A percentile compares a stretch with the other conserved stretches of the same genome.
phyloP scores from a whole-genome alignment of 495 filamentous ascomycete species.

The Penicillium steckii region DNA sequence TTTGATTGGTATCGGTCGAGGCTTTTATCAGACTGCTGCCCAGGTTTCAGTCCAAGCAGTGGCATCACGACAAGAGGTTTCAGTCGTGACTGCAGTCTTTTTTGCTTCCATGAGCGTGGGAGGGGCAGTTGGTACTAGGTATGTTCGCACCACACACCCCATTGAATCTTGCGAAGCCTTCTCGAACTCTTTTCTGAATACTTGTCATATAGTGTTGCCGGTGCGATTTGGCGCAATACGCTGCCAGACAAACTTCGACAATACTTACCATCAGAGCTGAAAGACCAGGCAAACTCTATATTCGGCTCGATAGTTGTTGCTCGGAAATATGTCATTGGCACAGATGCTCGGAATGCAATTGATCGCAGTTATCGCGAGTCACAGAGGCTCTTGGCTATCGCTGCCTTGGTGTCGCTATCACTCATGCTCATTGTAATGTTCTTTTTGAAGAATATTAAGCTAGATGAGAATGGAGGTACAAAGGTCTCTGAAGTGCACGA shows the following conservation, averaged over 20 bases:
- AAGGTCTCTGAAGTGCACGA: background rate
- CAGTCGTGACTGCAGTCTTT: slow-evolving; percentile 24
- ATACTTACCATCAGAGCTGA: slow-evolving; percentile 19
- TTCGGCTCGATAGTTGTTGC: slow-evolving; percentile 22
- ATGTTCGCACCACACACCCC: too few species aligned
- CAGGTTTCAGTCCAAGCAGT: slow-evolving; percentile 26
- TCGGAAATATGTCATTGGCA: slow-evolving; percentile 16
- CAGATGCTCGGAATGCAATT: slow-evolving; percentile 16
- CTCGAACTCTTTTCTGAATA: background rate
- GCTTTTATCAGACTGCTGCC: slow-evolving; percentile 25
- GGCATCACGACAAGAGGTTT: slow-evolving; percentile 20
- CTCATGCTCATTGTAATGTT: slow-evolving; percentile 25
- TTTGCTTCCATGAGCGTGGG: slow-evolving; percentile 27
- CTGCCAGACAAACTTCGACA: slow-evolving; percentile 16
- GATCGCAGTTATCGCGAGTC: slow-evolving; percentile 22
- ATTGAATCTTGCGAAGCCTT: background rate
- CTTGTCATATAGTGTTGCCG: slow-evolving; percentile 15
- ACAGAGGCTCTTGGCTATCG: slow-evolving; percentile 21
- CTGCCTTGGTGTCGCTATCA: slow-evolving; percentile 13
- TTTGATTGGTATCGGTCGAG: slow-evolving; percentile 24
- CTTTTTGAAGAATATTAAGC: slow-evolving; percentile 19
- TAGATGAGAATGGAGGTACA: slow-evolving; percentile 10
- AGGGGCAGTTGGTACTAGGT: slow-evolving; percentile 27
- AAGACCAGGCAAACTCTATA: slow-evolving; percentile 18
- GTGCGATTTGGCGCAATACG: slow-evolving; percentile 27